These are phyloP conservation scores for Solanum hybrid DNA, from an alignment of 305 asterid genomes.

Conservation along the genomic window DNA sequence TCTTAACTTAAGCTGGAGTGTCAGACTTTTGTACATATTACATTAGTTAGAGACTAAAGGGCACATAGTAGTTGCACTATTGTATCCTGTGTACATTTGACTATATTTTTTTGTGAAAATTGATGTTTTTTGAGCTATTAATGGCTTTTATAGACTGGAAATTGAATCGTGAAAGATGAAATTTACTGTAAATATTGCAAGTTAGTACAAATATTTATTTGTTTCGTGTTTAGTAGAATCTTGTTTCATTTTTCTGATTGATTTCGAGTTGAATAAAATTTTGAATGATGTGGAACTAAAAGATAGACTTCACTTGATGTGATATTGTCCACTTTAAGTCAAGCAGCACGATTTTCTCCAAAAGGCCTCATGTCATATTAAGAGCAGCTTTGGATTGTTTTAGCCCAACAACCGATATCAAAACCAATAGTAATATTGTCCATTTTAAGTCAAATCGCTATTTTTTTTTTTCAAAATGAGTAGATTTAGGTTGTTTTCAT, in stretches of 20 bases:
- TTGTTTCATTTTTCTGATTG: not conserved
- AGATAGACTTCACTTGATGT: not conserved
- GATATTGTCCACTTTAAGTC: not conserved
- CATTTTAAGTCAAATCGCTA: not conserved
- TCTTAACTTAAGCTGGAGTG: not conserved
- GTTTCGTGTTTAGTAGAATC: not conserved
- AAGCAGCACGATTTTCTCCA: not conserved
- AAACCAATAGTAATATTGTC: not conserved
- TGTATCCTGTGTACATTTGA: not conserved
- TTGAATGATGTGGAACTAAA: not conserved
- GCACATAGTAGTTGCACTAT: not conserved
- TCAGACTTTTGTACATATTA: not conserved
- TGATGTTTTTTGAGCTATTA: not conserved
- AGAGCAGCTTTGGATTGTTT: not conserved
- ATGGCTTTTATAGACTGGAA: not conserved
- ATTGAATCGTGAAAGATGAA: not conserved
- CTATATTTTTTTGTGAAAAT: not conserved
- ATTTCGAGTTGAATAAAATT: not conserved
- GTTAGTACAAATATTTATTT: not conserved
- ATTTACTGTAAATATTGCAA: not conserved
- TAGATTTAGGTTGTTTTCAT: not conserved
- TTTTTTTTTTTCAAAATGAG: no score
- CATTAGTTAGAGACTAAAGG: not conserved
- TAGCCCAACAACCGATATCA: not conserved
- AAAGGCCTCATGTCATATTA: not conserved